Evolutionary conservation across 306 rosid species (phyloP).

Genomic region (Dryas drummondii): DNA sequence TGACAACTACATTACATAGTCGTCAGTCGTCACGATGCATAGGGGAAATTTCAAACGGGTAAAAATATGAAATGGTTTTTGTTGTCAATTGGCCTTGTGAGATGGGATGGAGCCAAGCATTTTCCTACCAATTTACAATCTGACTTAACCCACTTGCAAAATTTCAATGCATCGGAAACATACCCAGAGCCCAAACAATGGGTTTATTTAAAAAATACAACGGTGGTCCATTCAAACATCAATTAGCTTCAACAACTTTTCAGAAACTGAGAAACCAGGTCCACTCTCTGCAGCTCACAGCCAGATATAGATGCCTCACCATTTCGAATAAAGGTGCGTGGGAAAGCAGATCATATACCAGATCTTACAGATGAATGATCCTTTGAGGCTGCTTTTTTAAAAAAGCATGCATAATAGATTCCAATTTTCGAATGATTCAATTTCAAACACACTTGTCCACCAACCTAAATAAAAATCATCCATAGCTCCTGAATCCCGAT

Average conservation of each 20-base stretch:
- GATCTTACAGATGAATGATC: neutral
- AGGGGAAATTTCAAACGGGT: too few species aligned
- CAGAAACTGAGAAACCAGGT: neutral
- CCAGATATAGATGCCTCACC: slow-evolving; percentile 14
- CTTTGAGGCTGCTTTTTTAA: neutral
- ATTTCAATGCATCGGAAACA: too few species aligned
- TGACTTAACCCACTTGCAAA: too few species aligned
- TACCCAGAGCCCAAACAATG: too few species aligned
- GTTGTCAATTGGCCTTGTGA: too few species aligned
- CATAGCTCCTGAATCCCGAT: neutral
- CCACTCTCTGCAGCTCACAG: neutral
- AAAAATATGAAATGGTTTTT: too few species aligned
- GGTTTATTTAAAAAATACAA: too few species aligned
- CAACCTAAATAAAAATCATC: neutral
- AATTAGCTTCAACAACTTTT: neutral
- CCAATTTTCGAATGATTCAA: neutral
- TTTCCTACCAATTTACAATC: too few species aligned
- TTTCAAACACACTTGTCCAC: neutral
- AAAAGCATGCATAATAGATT: neutral
- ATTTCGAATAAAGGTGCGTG: neutral
- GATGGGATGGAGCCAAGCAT: too few species aligned
- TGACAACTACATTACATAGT: too few species aligned
- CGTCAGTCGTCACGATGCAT: too few species aligned
- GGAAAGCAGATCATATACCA: neutral
- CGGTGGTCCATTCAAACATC: neutral